These are phyloP conservation scores for Phytophthora sansomeana DNA, from an alignment of 352 stramenopile species.

Conservation along the genomic window DNA sequence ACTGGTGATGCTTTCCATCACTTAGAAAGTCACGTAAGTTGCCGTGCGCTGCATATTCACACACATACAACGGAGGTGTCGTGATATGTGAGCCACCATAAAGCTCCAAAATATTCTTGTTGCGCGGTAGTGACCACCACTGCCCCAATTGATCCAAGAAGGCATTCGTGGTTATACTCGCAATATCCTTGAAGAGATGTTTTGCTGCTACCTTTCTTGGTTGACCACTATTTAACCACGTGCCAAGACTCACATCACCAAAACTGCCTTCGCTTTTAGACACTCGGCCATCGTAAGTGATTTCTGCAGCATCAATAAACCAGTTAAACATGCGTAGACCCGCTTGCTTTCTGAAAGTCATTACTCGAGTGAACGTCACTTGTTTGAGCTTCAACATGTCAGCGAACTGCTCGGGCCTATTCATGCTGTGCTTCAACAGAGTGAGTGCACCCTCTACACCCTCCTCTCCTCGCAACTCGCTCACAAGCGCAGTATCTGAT, in stretches of 20 bases:
- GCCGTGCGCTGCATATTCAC: conserved; percentile 22
- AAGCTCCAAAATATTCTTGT: conserved; percentile 30
- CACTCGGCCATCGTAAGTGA: background rate
- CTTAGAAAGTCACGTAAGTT: conserved; percentile 29
- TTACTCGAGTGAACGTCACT: background rate
- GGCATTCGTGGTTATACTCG: background rate
- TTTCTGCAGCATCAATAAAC: background rate
- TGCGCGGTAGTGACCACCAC: background rate
- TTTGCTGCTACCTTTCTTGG: background rate
- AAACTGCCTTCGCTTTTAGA: background rate
- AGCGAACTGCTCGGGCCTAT: background rate
- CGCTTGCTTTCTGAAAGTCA: background rate
- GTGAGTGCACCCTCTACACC: background rate
- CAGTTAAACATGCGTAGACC: background rate
- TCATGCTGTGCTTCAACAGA: background rate
- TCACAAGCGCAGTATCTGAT: background rate
- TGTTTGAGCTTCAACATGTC: background rate
- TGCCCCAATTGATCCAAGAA: background rate
- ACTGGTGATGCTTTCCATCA: background rate
- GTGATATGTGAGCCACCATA: conserved; percentile 43
- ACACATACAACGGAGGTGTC: conserved; percentile 29
- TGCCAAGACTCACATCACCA: background rate
- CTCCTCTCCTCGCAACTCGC: background rate
- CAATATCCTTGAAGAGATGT: background rate
- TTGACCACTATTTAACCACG: background rate